phyloP scores from a whole-genome alignment of 2,329 filamentous ascomycete species.

The Aspergillus pseudotamarii region DNA sequence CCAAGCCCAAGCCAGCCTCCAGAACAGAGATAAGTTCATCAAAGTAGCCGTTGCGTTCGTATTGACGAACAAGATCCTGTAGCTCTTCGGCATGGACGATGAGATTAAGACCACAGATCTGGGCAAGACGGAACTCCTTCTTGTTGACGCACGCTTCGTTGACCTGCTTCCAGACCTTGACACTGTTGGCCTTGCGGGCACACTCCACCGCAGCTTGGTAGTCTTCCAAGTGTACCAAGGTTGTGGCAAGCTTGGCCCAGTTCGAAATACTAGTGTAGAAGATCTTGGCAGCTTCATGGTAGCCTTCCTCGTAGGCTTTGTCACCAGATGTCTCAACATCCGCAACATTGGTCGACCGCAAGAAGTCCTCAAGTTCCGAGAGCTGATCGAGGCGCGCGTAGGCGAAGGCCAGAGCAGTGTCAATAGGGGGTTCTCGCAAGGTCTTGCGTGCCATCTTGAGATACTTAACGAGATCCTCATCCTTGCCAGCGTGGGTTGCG shows the following conservation, averaged over 20 bases:
- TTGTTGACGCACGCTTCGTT: conserved; percentile 94
- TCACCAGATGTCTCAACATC: conserved; percentile 96
- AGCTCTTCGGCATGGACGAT: conserved; percentile 98
- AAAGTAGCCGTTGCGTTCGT: conserved; percentile 96
- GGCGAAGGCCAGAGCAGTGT: conserved; percentile 91
- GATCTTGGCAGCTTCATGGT: conserved; percentile 96
- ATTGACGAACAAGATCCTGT: conserved; percentile 89
- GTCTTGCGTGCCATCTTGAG: conserved; percentile 97
- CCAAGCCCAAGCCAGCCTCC: conserved; percentile 90
- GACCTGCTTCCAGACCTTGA: conserved; percentile 99
- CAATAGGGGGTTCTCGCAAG: conserved; percentile 86
- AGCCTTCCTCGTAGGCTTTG: conserved; percentile 93
- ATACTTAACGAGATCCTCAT: conserved; percentile 95
- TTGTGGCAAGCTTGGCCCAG: conserved; percentile 98
- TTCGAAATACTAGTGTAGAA: conserved; percentile 98
- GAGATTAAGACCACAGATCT: conserved; percentile 97
- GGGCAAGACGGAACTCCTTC: conserved; percentile 98
- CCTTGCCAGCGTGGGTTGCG: conserved; percentile 92
- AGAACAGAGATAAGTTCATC: conserved; percentile 94
- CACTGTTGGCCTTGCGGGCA: conserved; percentile 96
- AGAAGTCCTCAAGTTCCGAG: conserved; percentile 91
- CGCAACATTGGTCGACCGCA: conserved; percentile 88
- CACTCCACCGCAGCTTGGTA: conserved; percentile 98
- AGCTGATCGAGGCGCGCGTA: conserved; percentile 91
- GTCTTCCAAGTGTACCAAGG: conserved; percentile 92